phyloP scores from a whole-genome alignment of 2,329 filamentous ascomycete genomes.

The Epichloe festucae region DNA sequence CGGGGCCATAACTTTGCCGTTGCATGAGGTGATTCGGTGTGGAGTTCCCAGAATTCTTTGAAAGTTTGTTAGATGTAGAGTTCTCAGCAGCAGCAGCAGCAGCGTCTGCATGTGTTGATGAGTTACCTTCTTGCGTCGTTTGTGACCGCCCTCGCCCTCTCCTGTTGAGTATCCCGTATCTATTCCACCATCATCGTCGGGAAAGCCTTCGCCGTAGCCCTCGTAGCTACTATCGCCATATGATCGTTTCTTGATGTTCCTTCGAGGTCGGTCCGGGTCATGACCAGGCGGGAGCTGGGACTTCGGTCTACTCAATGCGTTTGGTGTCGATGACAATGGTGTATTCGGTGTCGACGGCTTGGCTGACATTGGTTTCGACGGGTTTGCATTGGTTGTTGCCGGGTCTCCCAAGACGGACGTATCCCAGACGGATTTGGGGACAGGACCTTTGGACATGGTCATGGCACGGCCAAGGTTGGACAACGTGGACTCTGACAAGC shows the following conservation, averaged over 20 bases:
- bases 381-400: conserved; percentile 26
- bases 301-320: conserved; percentile 25
- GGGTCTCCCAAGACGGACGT: conserved; percentile 45
- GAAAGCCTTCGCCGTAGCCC: conserved; percentile 60
- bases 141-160: conserved; percentile 53
- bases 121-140: conserved; percentile 52
- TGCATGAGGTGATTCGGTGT: conserved; percentile 32
- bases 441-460: conserved; percentile 43
- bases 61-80: conserved; percentile 14
- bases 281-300: conserved; percentile 24
- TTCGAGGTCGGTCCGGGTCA: conserved; percentile 44
- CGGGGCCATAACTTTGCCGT: conserved; percentile 42
- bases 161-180: conserved; percentile 58
- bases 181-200: conserved; percentile 48
- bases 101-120: background rate
- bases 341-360: conserved; percentile 41
- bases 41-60: conserved; percentile 33
- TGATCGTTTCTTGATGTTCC: conserved; percentile 58
- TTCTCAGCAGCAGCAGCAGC: background rate
- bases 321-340: conserved; percentile 26
- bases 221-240: conserved; percentile 65
- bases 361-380: conserved; percentile 28
- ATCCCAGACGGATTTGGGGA: conserved; percentile 44
- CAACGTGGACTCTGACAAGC: conserved; percentile 32
- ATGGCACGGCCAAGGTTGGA: conserved; percentile 36